Base-by-base conservation (phyloP, 108 stramenopile genomes). In the Conticribra guillardii region DNA sequence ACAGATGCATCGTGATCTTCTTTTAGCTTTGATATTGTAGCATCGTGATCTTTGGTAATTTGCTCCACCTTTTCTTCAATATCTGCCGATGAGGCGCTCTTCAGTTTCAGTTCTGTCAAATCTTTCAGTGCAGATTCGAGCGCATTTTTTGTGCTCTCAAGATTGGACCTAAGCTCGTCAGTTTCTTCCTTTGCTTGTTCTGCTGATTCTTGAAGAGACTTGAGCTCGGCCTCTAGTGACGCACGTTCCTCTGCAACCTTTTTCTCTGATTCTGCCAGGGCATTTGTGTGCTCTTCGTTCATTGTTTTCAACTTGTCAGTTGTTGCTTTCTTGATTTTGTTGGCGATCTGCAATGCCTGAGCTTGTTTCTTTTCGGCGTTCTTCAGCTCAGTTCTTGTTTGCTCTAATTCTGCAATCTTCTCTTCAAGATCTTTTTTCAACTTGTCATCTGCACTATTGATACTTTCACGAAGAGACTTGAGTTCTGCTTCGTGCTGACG, bases 311-410 rank as follows among this genome's bases (percentile, higher is more conserved):
- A 30, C 64, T 80, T 79, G 14, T 75, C 69, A 0, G 51, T 45
- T 1, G 71, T 74, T 17, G 83, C 83, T 21, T 73, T 74, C 47
- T 83, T 84, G 53, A 81, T 70, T 57, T 84, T 84, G 47, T 77
- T 84, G 4, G 79, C 75, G 1, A 81, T 19, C 19, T 79, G 72
- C 21, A 84, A 48, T 9, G 79, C 75, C 31, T 84, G 74, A 11
- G 69, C 57, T 45, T 60, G 47, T 47, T 81, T 81, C 65, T 81
- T 71, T 72, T 67, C 53, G 2, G 62, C 27, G 31, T 41, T 27
- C 16, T 53, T 60, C 19, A 84, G 46, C n/a, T 84, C 68, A 23
- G 48, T 34, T 37, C 73, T 54, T 0, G 79, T 19, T 64, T 80
- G 60, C 24, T 73, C 66, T 0, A 85, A 54, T 26, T 80, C 82